Percentiles rank a stretch among this genome's conserved stretches.
Evolutionary conservation across 1,284 basidiomycete genomes (phyloP).

Genomic region (Melanopsichium pennsylvanicum): DNA sequence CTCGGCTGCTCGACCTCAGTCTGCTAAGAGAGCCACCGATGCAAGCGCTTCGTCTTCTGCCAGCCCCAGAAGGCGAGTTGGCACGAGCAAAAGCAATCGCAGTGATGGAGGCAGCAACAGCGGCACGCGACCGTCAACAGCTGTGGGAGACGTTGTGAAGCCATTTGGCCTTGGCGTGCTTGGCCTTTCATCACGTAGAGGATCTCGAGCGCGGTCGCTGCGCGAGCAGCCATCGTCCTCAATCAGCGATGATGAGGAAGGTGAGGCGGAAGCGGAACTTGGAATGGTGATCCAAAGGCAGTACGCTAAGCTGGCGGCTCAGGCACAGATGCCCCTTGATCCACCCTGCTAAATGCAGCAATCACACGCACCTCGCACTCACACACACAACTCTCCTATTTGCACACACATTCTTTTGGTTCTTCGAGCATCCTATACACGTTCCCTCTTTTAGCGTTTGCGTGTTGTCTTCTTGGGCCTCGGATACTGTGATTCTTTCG

Average conservation of each 20-base stretch:
- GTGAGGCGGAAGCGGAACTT: slow-evolving; percentile 12
- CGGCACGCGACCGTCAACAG: slow-evolving; percentile 24
- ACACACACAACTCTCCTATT: background rate
- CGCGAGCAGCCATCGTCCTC: background rate
- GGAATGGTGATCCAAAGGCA: slow-evolving; percentile 38
- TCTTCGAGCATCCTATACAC: too few species aligned
- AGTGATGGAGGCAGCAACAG: slow-evolving; percentile 14
- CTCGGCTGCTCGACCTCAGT: slow-evolving; percentile 6
- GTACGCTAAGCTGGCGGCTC: slow-evolving; percentile 36
- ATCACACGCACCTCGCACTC: background rate
- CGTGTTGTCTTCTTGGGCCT: background rate
- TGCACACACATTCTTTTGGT: background rate
- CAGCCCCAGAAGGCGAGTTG: slow-evolving; percentile 2
- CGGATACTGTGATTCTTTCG: too few species aligned
- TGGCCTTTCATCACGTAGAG: background rate
- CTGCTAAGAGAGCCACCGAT: background rate
- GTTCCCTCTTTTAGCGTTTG: too few species aligned
- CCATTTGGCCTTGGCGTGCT: slow-evolving; percentile 33
- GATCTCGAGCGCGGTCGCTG: slow-evolving; percentile 3
- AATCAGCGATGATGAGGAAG: slow-evolving; percentile 15
- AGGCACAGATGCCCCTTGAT: slow-evolving; percentile 31
- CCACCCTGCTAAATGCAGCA: slow-evolving; percentile 4
- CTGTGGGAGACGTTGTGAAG: slow-evolving; percentile 29
- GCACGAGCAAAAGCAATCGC: slow-evolving; percentile 11
- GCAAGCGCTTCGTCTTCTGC: slow-evolving; percentile 14